phyloP scores from a whole-genome alignment of 2,329 filamentous ascomycete species.

The Colletotrichum cordylinicola region DNA sequence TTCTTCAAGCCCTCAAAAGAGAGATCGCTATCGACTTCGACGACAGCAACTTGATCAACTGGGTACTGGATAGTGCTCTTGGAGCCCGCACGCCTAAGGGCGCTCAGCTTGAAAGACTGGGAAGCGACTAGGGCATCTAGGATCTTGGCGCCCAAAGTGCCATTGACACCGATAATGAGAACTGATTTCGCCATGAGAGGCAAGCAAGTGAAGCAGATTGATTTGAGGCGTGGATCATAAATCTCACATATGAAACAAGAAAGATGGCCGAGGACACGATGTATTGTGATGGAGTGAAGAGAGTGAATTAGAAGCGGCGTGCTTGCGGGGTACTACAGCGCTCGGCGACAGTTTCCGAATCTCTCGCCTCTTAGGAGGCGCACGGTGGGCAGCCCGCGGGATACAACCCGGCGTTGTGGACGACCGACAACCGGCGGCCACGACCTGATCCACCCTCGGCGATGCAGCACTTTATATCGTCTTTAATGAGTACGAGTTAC shows the following conservation, averaged over 20 bases:
- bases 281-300: neutral
- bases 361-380: neutral
- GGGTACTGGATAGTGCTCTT: slow-evolving; percentile 26
- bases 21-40: slow-evolving; percentile 36
- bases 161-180: slow-evolving; percentile 42
- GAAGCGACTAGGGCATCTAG: slow-evolving; percentile 35
- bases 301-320: neutral
- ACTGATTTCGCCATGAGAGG: slow-evolving; percentile 37
- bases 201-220: neutral
- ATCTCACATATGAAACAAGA: neutral
- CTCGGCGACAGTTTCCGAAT: neutral
- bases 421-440: neutral
- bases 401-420: neutral
- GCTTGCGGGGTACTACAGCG: neutral
- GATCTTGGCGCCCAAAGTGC: slow-evolving; percentile 38
- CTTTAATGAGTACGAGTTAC: neutral
- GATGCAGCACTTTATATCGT: neutral
- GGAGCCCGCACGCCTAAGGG: slow-evolving; percentile 38
- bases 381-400: neutral
- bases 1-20: slow-evolving; percentile 32
- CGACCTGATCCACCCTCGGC: neutral
- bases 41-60: slow-evolving; percentile 19
- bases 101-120: slow-evolving; percentile 35
- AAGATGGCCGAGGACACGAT: neutral
- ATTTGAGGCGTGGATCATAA: neutral